phyloP scores from a whole-genome alignment of 2,329 filamentous ascomycete genomes.

The Nemania sp. region DNA sequence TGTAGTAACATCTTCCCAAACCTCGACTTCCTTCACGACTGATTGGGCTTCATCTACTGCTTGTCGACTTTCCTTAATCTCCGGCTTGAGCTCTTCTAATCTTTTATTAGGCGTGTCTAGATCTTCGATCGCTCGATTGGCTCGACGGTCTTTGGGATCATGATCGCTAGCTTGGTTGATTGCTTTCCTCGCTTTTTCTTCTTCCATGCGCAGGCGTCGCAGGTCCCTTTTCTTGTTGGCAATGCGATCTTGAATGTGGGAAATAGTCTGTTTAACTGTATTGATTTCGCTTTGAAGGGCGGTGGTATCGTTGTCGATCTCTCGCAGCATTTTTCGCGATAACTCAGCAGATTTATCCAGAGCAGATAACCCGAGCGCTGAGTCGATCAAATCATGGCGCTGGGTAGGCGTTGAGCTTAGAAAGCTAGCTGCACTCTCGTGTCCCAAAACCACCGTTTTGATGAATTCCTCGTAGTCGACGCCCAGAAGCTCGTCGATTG shows the following conservation, averaged over 20 bases:
- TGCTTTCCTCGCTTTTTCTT: slow-evolving; percentile 19
- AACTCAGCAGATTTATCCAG: slow-evolving; percentile 44
- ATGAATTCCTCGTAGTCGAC: slow-evolving; percentile 51
- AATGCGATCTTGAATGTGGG: slow-evolving; percentile 27
- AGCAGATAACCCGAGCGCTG: slow-evolving; percentile 45
- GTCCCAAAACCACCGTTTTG: slow-evolving; percentile 50
- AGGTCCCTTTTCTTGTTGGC: slow-evolving; percentile 15
- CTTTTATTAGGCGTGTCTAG: not conserved
- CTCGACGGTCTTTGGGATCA: not conserved
- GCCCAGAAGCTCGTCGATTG: slow-evolving; percentile 50
- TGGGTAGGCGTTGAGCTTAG: slow-evolving; percentile 47
- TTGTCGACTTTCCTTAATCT: slow-evolving; percentile 25
- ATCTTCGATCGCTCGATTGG: slow-evolving; percentile 6
- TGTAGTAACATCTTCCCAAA: slow-evolving; percentile 13
- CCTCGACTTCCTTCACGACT: slow-evolving; percentile 23
- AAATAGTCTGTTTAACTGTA: slow-evolving; percentile 34
- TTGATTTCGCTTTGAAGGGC: slow-evolving; percentile 29
- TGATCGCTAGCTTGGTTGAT: not conserved
- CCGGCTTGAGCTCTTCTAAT: slow-evolving; percentile 20
- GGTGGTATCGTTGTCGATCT: slow-evolving; percentile 42
- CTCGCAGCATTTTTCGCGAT: slow-evolving; percentile 41
- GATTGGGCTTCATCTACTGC: slow-evolving; percentile 27
- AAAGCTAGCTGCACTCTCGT: slow-evolving; percentile 51
- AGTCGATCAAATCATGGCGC: slow-evolving; percentile 50
- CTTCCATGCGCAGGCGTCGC: slow-evolving; percentile 24